Percentiles rank a stretch among this genome's conserved stretches.
Conservation (phyloP, 2,329 filamentous ascomycete species). For the Alternaria consortialis region DNA sequence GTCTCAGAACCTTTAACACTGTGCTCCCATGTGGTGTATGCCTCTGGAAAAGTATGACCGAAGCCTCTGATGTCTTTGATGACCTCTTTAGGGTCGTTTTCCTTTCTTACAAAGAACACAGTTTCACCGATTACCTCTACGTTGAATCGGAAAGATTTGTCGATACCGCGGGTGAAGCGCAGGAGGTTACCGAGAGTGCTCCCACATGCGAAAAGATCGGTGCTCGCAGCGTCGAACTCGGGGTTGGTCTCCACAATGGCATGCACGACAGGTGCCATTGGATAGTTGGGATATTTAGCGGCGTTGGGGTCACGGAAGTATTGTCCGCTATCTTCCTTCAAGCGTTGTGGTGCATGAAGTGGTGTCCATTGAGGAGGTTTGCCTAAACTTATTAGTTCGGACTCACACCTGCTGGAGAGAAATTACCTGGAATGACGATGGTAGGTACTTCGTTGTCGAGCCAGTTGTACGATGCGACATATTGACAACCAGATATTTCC, state of each 20-base stretch:
- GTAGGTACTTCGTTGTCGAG: conserved; percentile 46
- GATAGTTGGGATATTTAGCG: conserved; percentile 59
- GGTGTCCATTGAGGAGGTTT: conserved; percentile 63
- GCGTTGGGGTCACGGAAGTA: conserved; percentile 67
- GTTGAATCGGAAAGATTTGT: conserved; percentile 65
- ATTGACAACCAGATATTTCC: conserved; percentile 52
- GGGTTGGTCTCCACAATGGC: conserved; percentile 54
- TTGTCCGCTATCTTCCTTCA: conserved; percentile 57
- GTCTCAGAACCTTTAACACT: conserved; percentile 64
- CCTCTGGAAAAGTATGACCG: conserved; percentile 72
- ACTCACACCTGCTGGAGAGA: neutral
- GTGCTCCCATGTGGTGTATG: conserved; percentile 70
- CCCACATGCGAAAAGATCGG: conserved; percentile 68
- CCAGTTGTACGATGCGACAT: conserved; percentile 65
- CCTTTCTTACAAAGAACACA: conserved; percentile 70
- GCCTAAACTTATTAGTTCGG: conserved; percentile 50
- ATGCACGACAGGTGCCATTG: conserved; percentile 61
- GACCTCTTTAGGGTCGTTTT: conserved; percentile 66
- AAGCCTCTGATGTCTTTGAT: conserved; percentile 67
- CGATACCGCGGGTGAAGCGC: conserved; percentile 60
- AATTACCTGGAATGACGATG: conserved; percentile 48
- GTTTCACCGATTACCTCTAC: conserved; percentile 66
- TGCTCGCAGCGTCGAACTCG: conserved; percentile 39
- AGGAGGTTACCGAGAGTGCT: conserved; percentile 70
- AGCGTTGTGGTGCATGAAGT: conserved; percentile 37